Base-by-base conservation (phyloP, 345 rosid genomes). In the Moricandia moricandioides region DNA sequence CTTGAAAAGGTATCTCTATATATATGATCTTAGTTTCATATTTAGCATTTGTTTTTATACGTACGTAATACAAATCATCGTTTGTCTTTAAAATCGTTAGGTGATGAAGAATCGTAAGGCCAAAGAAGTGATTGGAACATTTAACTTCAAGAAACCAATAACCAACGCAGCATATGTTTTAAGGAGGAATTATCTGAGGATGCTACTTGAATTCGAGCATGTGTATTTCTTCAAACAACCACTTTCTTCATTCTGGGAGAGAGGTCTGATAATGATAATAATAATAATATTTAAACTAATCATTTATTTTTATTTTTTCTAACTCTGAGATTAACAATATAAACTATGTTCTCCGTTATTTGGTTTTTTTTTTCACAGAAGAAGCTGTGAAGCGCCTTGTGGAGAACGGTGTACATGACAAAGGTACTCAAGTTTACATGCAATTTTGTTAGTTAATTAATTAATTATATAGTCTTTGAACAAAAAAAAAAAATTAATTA, bases 171-270 rank as follows among this genome's bases (percentile, higher is more conserved):
- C 93, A 33, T 82, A 81, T 80, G 87, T 87, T 45, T 62, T 93
- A 13, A 82, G 86, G 82, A 91, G 82, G 82, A 80, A 81, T 75
- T 93, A 93, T 69, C 74, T 78, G 54, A 78, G 87, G 7, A 51
- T 86, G 56, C 88, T 93, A 58, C 85, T 88, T 80, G 85, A 85
- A 65, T 89, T 88, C n/a, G 98, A 92, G 86, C 96, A 89, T 82
- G 85, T 82, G 65, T 90, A 83, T 67, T 88, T 17, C 85, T 90
- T 69, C 62, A 83, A 52, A 37, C 47, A 71, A 11, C 80, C 84
- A 30, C 83, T 88, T 82, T 73, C 67, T 67, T 74, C 63, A 27
- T 67, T 62, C 21, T 7, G 2, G 30, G 4, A 1, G 1, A 76
- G 14, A 69, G 79, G 73, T 76, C 0, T 76, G 34, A 59, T 24